Conservation (phyloP, 495 filamentous ascomycete genomes). For the Talaromyces nanjingensis region DNA sequence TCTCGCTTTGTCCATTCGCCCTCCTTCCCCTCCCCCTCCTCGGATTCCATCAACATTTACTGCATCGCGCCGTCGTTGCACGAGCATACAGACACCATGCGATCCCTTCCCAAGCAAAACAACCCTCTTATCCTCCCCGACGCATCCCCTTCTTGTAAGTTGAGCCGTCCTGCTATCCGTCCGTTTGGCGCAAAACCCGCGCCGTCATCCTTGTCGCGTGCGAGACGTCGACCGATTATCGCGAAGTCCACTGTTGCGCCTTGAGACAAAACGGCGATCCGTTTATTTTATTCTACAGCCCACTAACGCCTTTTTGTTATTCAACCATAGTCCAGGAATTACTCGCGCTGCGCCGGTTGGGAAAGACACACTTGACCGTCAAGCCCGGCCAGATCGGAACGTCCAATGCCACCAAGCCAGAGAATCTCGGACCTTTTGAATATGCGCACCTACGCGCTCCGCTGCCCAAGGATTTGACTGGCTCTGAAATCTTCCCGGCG, state of each 20-base stretch:
- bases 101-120: conserved; percentile 59
- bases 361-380: conserved; percentile 83
- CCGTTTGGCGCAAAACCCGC: conserved; percentile 7
- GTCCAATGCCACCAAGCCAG: conserved; percentile 57
- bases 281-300: not conserved
- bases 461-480: conserved; percentile 75
- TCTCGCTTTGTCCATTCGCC: conserved; percentile 8
- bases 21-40: not conserved
- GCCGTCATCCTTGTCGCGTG: conserved; percentile 8
- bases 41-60: not conserved
- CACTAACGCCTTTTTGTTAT: conserved; percentile 10
- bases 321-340: conserved; percentile 68
- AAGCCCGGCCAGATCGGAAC: conserved; percentile 61
- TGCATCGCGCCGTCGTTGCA: not conserved
- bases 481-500: conserved; percentile 85
- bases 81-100: conserved; percentile 43
- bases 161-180: conserved; percentile 20
- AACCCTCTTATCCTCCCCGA: conserved; percentile 77
- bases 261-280: not conserved
- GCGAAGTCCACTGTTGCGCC: not conserved
- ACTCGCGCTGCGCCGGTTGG: conserved; percentile 75
- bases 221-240: not conserved
- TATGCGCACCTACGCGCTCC: conserved; percentile 93
- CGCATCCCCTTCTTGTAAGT: conserved; percentile 57
- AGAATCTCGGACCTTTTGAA: conserved; percentile 78